Conservation (phyloP, 108 stramenopile species). For the Cyclotella cryptica region DNA sequence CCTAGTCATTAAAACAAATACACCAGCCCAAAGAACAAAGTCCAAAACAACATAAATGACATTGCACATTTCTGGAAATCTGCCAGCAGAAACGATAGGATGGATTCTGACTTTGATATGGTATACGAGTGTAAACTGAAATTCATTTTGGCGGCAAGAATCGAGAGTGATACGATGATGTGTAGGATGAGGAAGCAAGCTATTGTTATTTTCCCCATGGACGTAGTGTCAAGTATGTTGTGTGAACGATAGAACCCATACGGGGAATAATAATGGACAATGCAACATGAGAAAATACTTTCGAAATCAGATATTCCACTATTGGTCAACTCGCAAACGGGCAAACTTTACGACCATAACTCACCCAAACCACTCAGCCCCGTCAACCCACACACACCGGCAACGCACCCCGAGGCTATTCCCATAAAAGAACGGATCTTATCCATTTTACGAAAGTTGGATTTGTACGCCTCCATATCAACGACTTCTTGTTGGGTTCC, state of each 20-base stretch:
- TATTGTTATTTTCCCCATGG: neutral
- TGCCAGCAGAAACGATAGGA: constrained; percentile 65
- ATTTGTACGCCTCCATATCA: constrained; percentile 62
- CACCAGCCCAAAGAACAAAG: constrained; percentile 87
- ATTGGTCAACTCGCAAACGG: neutral
- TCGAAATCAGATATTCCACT: too few relatives aligned
- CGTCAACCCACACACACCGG: constrained; percentile 83
- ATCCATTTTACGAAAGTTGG: constrained; percentile 80
- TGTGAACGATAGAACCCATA: neutral
- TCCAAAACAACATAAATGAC: constrained; percentile 90
- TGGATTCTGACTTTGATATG: constrained; percentile 54
- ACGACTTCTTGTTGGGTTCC: constrained; percentile 68
- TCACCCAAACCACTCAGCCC: constrained; percentile 80
- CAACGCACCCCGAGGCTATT: constrained; percentile 83
- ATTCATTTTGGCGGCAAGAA: constrained; percentile 79
- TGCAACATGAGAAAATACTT: neutral
- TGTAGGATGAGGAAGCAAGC: constrained; percentile 73
- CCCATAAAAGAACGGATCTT: constrained; percentile 85
- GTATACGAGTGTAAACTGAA: constrained; percentile 69
- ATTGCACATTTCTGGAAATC: constrained; percentile 83
- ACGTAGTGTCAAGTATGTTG: neutral
- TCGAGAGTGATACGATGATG: constrained; percentile 53
- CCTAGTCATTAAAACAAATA: constrained; percentile 68
- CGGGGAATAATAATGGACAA: neutral
- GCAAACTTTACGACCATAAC: constrained; percentile 12